Conservation (phyloP, 2,329 filamentous ascomycete genomes). For the Fusarium sp. region DNA sequence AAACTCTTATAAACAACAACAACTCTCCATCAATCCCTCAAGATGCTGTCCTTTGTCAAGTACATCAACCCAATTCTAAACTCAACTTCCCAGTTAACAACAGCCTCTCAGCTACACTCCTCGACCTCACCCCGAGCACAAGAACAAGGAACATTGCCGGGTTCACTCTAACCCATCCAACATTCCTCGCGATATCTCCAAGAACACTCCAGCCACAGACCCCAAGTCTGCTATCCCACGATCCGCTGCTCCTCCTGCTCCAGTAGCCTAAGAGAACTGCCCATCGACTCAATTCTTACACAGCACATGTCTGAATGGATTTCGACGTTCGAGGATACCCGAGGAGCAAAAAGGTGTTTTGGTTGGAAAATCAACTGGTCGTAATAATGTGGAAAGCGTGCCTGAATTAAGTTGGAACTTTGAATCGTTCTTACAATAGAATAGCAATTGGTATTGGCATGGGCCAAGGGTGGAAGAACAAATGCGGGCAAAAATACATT, state of each 20-base stretch:
- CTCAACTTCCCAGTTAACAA: background rate
- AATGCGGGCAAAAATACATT: conserved; percentile 17
- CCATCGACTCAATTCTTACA: background rate
- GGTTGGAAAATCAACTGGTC: background rate
- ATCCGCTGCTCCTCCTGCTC: conserved; percentile 12
- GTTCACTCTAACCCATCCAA: conserved; percentile 29
- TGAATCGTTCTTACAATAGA: background rate
- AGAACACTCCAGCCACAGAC: conserved; percentile 15
- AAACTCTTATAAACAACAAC: background rate
- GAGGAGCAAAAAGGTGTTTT: conserved; percentile 24
- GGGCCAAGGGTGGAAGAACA: background rate
- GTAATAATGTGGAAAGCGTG: background rate
- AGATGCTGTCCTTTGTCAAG: conserved; percentile 41
- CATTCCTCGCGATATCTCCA: conserved; percentile 21
- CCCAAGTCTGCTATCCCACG: conserved; percentile 25
- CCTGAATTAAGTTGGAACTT: background rate
- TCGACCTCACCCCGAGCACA: conserved; percentile 39
- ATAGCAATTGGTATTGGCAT: background rate
- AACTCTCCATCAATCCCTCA: background rate
- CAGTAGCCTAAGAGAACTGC: background rate
- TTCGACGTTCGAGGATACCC: conserved; percentile 18
- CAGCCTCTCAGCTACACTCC: conserved; percentile 31
- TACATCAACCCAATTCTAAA: background rate
- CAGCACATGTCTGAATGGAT: background rate
- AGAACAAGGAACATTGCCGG: conserved; percentile 37